A percentile compares a stretch with the other conserved stretches of the same genome.
phyloP scores from a whole-genome alignment of 2,329 filamentous ascomycete genomes.

The Penicillium janthinellum region DNA sequence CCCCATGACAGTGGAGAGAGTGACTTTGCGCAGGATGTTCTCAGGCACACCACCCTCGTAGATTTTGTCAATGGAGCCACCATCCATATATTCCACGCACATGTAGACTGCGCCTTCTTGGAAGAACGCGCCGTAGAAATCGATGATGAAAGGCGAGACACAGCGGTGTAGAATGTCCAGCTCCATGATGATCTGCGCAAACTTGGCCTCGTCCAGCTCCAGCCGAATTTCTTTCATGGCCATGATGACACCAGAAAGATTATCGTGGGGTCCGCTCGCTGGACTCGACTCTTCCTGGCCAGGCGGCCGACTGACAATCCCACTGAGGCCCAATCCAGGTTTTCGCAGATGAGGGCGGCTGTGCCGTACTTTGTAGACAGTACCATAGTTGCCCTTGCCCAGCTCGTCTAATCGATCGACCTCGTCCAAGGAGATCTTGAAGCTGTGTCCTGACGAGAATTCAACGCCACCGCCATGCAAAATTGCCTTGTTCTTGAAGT shows the following conservation, averaged over 20 bases:
- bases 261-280: slow-evolving; percentile 24
- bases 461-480: slow-evolving; percentile 89
- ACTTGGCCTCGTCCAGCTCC: slow-evolving; percentile 94
- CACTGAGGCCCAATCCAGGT: slow-evolving; percentile 61
- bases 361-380: slow-evolving; percentile 94
- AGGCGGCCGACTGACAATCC: slow-evolving; percentile 54
- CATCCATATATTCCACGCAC: slow-evolving; percentile 99
- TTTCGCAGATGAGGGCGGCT: slow-evolving; percentile 67
- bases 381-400: slow-evolving; percentile 97
- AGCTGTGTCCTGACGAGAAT: slow-evolving; percentile 85
- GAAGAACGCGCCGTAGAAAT: slow-evolving; percentile 98
- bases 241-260: slow-evolving; percentile 73
- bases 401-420: slow-evolving; percentile 91
- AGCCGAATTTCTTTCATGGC: slow-evolving; percentile 99
- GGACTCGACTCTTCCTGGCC: slow-evolving; percentile 23
- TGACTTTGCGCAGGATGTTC: slow-evolving; percentile 83
- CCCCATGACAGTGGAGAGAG: slow-evolving; percentile 84
- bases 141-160: slow-evolving; percentile 92
- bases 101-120: slow-evolving; percentile 99
- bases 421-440: slow-evolving; percentile 93
- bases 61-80: slow-evolving; percentile 94
- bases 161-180: slow-evolving; percentile 94
- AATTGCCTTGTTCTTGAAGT: slow-evolving; percentile 88
- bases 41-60: slow-evolving; percentile 91
- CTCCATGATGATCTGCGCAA: slow-evolving; percentile 96